These are phyloP conservation scores for Aulographum hederae DNA, from an alignment of 2,329 filamentous ascomycete genomes.

Conservation along the genomic window DNA sequence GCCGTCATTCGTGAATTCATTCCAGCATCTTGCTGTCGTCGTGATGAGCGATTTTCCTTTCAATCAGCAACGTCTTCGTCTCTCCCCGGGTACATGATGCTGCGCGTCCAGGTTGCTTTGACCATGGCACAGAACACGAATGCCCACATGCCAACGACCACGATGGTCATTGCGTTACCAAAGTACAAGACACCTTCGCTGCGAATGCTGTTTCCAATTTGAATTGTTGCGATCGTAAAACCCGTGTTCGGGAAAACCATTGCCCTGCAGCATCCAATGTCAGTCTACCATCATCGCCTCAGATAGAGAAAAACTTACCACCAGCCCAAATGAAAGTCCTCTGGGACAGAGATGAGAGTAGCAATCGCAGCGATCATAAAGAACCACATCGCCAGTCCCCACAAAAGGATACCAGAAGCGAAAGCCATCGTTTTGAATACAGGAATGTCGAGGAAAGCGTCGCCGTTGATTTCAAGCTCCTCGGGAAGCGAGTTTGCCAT, in stretches of 20 bases:
- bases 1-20: too few species aligned
- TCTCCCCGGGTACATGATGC: slow-evolving; percentile 39
- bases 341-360: slow-evolving; percentile 21
- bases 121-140: slow-evolving; percentile 34
- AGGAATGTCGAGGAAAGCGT: slow-evolving; percentile 13
- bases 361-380: slow-evolving; percentile 24
- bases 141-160: slow-evolving; percentile 33
- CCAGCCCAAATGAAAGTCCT: slow-evolving; percentile 41
- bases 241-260: slow-evolving; percentile 28
- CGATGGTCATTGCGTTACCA: slow-evolving; percentile 30
- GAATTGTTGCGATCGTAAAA: slow-evolving; percentile 23
- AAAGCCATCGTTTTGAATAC: slow-evolving; percentile 1
- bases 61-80: slow-evolving; percentile 32
- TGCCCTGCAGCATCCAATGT: too few species aligned
- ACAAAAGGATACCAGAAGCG: slow-evolving; percentile 22
- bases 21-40: too few species aligned
- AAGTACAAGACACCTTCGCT: slow-evolving; percentile 18
- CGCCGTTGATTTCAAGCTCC: slow-evolving; percentile 15
- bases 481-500: slow-evolving; percentile 17
- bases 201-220: slow-evolving; percentile 17
- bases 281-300: too few species aligned
- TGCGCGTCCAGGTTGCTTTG: slow-evolving; percentile 29
- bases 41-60: not conserved
- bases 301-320: slow-evolving; percentile 32
- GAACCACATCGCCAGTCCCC: slow-evolving; percentile 32